Conservation (phyloP, 495 filamentous ascomycete species). For the Penicillium crystallinum region DNA sequence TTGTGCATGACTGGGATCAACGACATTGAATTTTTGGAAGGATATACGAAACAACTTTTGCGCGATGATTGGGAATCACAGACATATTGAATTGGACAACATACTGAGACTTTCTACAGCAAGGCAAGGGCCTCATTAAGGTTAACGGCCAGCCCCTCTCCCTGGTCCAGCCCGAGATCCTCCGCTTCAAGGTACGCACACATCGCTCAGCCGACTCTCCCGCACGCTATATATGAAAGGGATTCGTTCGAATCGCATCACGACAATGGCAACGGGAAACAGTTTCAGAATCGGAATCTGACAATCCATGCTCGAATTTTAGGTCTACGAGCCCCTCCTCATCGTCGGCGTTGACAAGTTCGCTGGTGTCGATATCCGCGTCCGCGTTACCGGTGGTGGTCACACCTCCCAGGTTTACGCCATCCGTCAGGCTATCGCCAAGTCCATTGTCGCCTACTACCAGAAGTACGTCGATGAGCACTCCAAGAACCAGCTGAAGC, state of each 20-base stretch:
- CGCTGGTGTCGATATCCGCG: constrained; percentile 92
- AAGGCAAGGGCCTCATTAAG: constrained; percentile 92
- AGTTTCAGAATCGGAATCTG: not conserved
- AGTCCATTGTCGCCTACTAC: constrained; percentile 98
- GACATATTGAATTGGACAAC: constrained; percentile 13
- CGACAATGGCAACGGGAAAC: constrained; percentile 8
- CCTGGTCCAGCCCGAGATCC: constrained; percentile 91
- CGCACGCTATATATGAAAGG: not conserved
- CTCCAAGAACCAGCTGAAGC: constrained; percentile 98
- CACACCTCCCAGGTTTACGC: constrained; percentile 98
- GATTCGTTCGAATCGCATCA: constrained; percentile 1
- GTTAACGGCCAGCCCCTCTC: constrained; percentile 95
- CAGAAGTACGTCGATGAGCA: constrained; percentile 99
- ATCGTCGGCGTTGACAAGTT: constrained; percentile 96
- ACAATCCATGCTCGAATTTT: constrained; percentile 5
- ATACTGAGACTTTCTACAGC: constrained; percentile 49
- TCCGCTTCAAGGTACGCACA: constrained; percentile 81
- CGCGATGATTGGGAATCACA: constrained; percentile 12
- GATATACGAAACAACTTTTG: constrained; percentile 9
- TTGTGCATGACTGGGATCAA: not conserved
- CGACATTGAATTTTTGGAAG: constrained; percentile 5
- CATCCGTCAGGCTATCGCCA: constrained; percentile 97
- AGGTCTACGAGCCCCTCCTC: constrained; percentile 96
- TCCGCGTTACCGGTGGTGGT: constrained; percentile 94
- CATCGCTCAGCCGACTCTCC: constrained; percentile 2